A percentile compares a stretch with the other conserved stretches of the same genome.
phyloP scores from a whole-genome alignment of 164 flowering plant genomes.

The Nymphaea thermarum region DNA sequence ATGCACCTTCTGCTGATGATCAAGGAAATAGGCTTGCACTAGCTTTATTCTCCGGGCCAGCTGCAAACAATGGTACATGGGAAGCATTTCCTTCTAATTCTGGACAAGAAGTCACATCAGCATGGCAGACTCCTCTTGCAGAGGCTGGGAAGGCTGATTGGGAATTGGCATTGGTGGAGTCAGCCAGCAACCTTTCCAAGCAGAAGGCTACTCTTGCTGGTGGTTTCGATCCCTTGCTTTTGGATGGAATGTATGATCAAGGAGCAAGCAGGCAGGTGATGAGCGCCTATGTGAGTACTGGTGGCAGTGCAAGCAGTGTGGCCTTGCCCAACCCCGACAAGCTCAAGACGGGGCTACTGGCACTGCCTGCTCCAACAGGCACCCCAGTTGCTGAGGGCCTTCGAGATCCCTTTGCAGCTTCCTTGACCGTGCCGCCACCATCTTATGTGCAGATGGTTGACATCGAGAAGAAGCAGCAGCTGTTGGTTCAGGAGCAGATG shows the following conservation, averaged over 20 bases:
- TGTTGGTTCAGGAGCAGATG: constrained; percentile 53
- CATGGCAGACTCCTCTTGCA: constrained; percentile 48
- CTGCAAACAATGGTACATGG: constrained; percentile 8
- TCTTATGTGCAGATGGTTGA: constrained; percentile 72
- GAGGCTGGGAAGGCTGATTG: constrained; percentile 66
- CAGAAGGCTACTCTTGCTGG: constrained; percentile 56
- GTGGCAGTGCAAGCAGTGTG: constrained; percentile 69
- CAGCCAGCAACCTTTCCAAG: constrained; percentile 48
- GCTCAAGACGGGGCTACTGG: not conserved
- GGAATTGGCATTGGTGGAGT: constrained; percentile 70
- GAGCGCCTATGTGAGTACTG: constrained; percentile 27
- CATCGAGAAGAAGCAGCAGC: constrained; percentile 66
- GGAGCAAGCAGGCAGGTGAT: constrained; percentile 53
- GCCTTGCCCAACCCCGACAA: constrained; percentile 18
- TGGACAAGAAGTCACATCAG: constrained; percentile 29
- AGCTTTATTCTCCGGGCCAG: constrained; percentile 42
- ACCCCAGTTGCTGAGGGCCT: not conserved
- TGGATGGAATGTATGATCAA: constrained; percentile 76
- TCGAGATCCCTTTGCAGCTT: constrained; percentile 68
- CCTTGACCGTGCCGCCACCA: constrained; percentile 53
- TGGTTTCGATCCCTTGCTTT: constrained; percentile 54
- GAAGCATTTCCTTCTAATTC: too few relatives aligned
- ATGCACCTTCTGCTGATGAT: constrained; percentile 42
- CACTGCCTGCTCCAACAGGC: not conserved
- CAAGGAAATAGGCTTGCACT: constrained; percentile 57